Evolutionary conservation across 495 filamentous ascomycete genomes (phyloP), one percentile per base, ranked within the genome.

Genomic region (Penicillium arizonense): DNA sequence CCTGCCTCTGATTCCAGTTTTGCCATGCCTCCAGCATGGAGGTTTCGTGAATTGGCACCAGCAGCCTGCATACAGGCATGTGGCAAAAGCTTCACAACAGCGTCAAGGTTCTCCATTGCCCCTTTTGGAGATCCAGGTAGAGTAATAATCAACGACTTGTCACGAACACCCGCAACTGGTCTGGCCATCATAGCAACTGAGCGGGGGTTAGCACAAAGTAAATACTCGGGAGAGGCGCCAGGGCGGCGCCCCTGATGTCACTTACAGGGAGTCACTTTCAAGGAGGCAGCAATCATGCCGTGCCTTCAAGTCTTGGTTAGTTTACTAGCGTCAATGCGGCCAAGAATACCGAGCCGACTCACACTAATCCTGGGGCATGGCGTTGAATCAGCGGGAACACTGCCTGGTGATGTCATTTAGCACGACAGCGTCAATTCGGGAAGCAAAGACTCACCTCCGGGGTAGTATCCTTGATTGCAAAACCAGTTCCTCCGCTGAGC

Each of bases 131-230:
- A 97, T 21, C 94, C 94, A 0, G 94, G 94, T 35, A 99, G 77
- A 0, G 94, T 97, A 42, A 97, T 73, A 39, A 99, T 90, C 44
- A 99, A 70, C 5, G 91, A 85, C 55, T 85, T 85, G 55, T 91
- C 84, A 28, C 94, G 80, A 10, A 95, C 86, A 9, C 94, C 94
- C 43, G 95, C 95, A 45, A 96, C 89, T 12, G 94, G 92, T 49
- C 94, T 82, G 49, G 94, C 87, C 94, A 97, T 97, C 74, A 96
- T 84, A n/a, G 93, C 95, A 73, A 97, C 90, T 96, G 55, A 5
- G 37, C 18, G 13, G 39, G 56, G 48, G 41, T 61, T 44, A 61
- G 61, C 52, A 44, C 46, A 40, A 61, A 50, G 53, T 56, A 50
- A 56, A 47, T 53, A 61, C 28, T 53, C 12, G 28, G 18, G 16